Conservation (phyloP, 257 asterid genomes). For the Solanum arcanum region DNA sequence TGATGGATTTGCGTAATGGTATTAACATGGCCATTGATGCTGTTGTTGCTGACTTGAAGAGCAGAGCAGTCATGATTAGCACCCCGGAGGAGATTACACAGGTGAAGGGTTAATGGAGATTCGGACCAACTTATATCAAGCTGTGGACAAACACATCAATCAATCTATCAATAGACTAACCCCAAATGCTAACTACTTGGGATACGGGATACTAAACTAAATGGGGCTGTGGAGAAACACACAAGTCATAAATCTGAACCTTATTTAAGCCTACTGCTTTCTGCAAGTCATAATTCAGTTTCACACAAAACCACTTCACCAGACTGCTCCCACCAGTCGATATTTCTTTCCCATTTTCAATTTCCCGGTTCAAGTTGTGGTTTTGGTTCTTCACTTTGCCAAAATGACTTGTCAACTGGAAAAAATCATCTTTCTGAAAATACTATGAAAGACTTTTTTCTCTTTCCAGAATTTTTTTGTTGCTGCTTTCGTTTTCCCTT, state of each 20-base stretch:
- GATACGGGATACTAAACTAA: neutral
- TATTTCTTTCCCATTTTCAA: neutral
- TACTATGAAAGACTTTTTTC: neutral
- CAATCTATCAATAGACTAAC: neutral
- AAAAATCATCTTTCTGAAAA: neutral
- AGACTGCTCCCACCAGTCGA: neutral
- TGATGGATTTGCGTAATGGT: constrained; percentile 86
- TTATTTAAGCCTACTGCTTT: neutral
- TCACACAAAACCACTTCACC: neutral
- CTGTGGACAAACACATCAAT: neutral
- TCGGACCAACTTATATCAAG: neutral
- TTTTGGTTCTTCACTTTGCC: neutral
- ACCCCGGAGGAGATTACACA: constrained; percentile 88
- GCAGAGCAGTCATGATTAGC: constrained; percentile 76
- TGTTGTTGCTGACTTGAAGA: constrained; percentile 70
- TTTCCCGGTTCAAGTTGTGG: neutral
- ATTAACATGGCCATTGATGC: constrained; percentile 76
- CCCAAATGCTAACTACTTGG: neutral
- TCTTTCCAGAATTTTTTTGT: neutral
- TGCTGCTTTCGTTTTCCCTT: neutral
- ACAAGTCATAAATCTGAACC: neutral
- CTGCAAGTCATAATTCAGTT: neutral
- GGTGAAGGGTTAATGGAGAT: constrained; percentile 32
- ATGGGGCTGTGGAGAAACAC: neutral
- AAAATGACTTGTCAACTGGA: neutral